Conservation (phyloP, 768 basidiomycete genomes). For the Hemileccinum rubropunctum region DNA sequence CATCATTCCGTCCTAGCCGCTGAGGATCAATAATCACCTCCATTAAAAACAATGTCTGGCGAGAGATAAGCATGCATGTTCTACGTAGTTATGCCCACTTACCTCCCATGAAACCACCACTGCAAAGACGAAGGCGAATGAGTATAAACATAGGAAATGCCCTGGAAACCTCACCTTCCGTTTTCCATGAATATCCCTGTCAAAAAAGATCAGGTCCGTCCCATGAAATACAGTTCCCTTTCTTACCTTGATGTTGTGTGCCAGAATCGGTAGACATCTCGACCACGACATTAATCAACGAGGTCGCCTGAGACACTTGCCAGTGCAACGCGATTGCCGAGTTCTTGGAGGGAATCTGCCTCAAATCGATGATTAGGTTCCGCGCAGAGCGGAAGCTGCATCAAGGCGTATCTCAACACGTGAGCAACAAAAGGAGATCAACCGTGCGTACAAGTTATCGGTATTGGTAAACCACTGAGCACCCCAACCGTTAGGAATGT, state of each 20-base stretch:
- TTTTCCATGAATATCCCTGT: slow-evolving; percentile 73
- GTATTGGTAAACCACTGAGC: slow-evolving; percentile 24
- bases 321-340: slow-evolving; percentile 74
- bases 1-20: neutral
- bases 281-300: slow-evolving; percentile 67
- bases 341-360: slow-evolving; percentile 48
- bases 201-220: neutral
- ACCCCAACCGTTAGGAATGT: slow-evolving; percentile 51
- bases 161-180: slow-evolving; percentile 39
- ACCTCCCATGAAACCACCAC: slow-evolving; percentile 59
- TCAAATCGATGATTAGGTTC: slow-evolving; percentile 72
- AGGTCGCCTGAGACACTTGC: slow-evolving; percentile 80
- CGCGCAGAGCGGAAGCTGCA: slow-evolving; percentile 65
- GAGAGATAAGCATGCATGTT: neutral
- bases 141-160: neutral
- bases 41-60: slow-evolving; percentile 42
- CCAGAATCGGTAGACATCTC: slow-evolving; percentile 63
- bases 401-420: slow-evolving; percentile 1
- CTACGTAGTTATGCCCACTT: slow-evolving; percentile 7
- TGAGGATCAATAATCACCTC: slow-evolving; percentile 21
- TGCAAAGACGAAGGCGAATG: neutral
- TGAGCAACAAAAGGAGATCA: neutral
- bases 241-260: slow-evolving; percentile 64
- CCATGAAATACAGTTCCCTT: neutral
- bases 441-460: slow-evolving; percentile 22